Percentiles rank a stretch among this genome's conserved stretches.
phyloP scores from a whole-genome alignment of 108 stramenopile genomes.

The Conticribra guillardii region DNA sequence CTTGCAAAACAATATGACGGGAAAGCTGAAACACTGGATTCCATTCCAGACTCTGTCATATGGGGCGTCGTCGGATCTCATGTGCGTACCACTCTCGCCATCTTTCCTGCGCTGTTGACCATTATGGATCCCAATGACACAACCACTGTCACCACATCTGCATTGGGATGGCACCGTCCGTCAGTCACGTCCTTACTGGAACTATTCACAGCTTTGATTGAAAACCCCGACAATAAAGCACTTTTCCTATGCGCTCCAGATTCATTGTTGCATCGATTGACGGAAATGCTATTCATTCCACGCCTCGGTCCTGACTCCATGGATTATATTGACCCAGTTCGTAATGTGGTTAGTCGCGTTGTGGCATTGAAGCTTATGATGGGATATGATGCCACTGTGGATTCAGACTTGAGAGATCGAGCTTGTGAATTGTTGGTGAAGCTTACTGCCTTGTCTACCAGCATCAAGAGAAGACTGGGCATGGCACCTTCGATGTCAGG shows the following conservation, averaged over 20 bases:
- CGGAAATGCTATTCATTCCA: conserved; percentile 72
- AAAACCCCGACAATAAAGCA: conserved; percentile 57
- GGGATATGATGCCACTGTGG: conserved; percentile 80
- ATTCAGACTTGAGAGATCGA: conserved; percentile 84
- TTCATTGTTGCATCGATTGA: conserved; percentile 61
- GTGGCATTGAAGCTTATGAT: conserved; percentile 62
- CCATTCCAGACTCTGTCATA: conserved; percentile 31
- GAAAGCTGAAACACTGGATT: conserved; percentile 45
- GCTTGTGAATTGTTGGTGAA: conserved; percentile 77
- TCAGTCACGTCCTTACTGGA: conserved; percentile 46
- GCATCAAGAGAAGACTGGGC: conserved; percentile 57
- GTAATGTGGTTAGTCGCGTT: conserved; percentile 68
- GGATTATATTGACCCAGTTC: conserved; percentile 80
- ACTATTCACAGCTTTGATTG: conserved; percentile 40
- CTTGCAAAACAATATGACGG: conserved; percentile 78
- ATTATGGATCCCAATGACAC: conserved; percentile 46
- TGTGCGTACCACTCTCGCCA: conserved; percentile 33
- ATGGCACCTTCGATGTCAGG: conserved; percentile 32
- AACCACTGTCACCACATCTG: conserved; percentile 32
- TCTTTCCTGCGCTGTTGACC: conserved; percentile 41
- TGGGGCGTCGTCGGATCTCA: conserved; percentile 30
- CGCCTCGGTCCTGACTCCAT: conserved; percentile 74
- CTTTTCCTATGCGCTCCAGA: conserved; percentile 72
- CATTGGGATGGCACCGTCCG: conserved; percentile 50
- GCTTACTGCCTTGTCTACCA: conserved; percentile 65